Base-by-base conservation (phyloP, 768 basidiomycete species). In the Tricholoma furcatifolium region DNA sequence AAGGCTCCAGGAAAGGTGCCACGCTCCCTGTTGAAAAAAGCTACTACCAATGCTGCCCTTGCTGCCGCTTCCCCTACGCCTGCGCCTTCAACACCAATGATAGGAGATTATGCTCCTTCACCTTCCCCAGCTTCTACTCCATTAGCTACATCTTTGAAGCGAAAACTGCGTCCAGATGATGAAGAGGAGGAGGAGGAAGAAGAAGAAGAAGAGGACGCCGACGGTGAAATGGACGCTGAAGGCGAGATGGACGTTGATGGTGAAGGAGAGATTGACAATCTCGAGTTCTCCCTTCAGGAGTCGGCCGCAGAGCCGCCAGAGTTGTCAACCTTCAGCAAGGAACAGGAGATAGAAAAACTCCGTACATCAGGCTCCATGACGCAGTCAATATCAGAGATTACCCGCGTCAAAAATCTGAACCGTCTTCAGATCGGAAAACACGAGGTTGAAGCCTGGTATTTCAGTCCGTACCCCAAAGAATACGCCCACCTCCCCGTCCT, bases 371-470 rank as follows among this genome's bases (percentile, higher is more conserved):
- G 97, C 10, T 98, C 94, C 27, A 98, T 99, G 95, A 98, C 97
- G 4, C 97, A 99, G 71, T 93, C 92, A 43, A 91, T 98, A 55
- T 96, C 93, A 46, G 97, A 99, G 74, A 88, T 99, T 62, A 90
- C 96, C 15, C 87, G 97, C 47, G 97, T 99, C 63, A 98, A 98
- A 78, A 99, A 99, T 68, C 80, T 99, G 60, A 97, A 98, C 69
- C 86, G 91, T 53, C 81, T 99, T 24, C 93, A 96, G 68, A 98
- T 99, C 56, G 97, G 97, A 52, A 85, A 83, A 67, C 88, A 97
- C 74, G 93, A 97, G 72, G 92, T 99, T 60, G 97, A 99, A 62
- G 88, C 97, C n/a, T 99, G 97, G 97, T 99, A 99, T 72, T 98
- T 98, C 78, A 94, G 91, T 63, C 97, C 97, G 20, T 99, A 98